phyloP scores from a whole-genome alignment of 345 rosid genomes.

The Pistacia atlantica region DNA sequence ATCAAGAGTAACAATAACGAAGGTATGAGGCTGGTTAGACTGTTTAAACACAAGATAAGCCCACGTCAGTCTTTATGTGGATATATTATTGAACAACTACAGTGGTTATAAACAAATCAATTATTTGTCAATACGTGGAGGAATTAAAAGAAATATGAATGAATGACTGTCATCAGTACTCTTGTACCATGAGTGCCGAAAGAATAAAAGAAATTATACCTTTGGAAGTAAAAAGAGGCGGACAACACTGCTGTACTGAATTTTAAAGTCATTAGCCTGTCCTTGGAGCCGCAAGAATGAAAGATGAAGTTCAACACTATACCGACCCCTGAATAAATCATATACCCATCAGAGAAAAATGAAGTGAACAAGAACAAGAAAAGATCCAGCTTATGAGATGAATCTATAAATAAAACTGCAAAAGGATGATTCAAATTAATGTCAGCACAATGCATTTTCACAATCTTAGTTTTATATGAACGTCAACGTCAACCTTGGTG shows the following conservation, averaged over 20 bases:
- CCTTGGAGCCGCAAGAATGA: conserved; percentile 93
- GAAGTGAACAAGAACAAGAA: neutral
- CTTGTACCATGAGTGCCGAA: neutral
- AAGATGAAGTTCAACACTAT: conserved; percentile 91
- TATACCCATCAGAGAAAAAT: conserved; percentile 10
- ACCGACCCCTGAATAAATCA: conserved; percentile 80
- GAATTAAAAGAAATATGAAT: neutral
- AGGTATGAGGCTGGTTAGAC: conserved; percentile 97
- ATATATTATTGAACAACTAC: neutral
- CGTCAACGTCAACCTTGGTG: conserved; percentile 88
- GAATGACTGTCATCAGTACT: neutral
- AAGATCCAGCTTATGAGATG: conserved; percentile 9
- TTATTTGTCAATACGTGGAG: neutral
- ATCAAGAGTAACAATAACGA: conserved; percentile 91
- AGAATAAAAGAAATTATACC: conserved; percentile 38
- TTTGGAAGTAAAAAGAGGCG: conserved; percentile 96
- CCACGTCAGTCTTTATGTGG: neutral
- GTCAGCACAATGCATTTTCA: neutral
- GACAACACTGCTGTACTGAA: conserved; percentile 97
- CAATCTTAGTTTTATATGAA: neutral
- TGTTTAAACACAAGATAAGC: conserved; percentile 33
- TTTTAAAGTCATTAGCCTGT: conserved; percentile 98
- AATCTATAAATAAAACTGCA: neutral
- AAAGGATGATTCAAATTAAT: neutral
- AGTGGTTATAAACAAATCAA: neutral